Evolutionary conservation across 1,284 basidiomycete species (phyloP), one percentile per base, ranked within the genome.

Genomic region (Cryptococcus jaspeensis): DNA sequence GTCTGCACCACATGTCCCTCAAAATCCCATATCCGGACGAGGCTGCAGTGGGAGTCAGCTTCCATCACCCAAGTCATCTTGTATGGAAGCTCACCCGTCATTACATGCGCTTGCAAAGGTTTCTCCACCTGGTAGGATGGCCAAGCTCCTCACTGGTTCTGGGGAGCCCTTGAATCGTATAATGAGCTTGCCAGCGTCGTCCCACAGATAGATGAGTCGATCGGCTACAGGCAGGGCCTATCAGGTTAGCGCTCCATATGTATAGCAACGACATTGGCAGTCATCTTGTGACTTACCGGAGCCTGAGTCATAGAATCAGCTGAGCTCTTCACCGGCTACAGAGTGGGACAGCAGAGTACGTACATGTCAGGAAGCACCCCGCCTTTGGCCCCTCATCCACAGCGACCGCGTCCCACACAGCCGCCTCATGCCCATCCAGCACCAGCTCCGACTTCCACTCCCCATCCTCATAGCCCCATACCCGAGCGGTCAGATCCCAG

Each of bases 41-140:
- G 45, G 4, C 71, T 73, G 42, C 23, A 35, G 9, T 5, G 18
- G 9, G 23, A 25, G n/a, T 46, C 15, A 28, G 25, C 2, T 18
- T 16, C 28, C 37, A 18, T 43, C 16, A 40, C 6, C 51, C 46
- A 36, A 44, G 8, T 22, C 22, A n/a, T n/a, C n/a, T n/a, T 36
- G 18, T 37, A 18, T n/a, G n/a, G 42, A 11, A 23, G 62, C 72
- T 66, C 55, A 73, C 74, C 73, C 70, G 55, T 76, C 73, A 56
- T 75, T 71, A 55, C 69, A 72, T 16, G 72, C 67, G 39, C 65
- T 63, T 38, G 63, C 66, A 47, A 73, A 67, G 9, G 41, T 44
- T 9, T 55, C 51, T 13, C 53, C 53, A 25, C 55, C 63, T 18
- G 65, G 60, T 5, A 65, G 50, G 7, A 65, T 42, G 3, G 61